Evolutionary conservation across 1,284 basidiomycete genomes (phyloP).

Genomic region (Malassezia sp.): DNA sequence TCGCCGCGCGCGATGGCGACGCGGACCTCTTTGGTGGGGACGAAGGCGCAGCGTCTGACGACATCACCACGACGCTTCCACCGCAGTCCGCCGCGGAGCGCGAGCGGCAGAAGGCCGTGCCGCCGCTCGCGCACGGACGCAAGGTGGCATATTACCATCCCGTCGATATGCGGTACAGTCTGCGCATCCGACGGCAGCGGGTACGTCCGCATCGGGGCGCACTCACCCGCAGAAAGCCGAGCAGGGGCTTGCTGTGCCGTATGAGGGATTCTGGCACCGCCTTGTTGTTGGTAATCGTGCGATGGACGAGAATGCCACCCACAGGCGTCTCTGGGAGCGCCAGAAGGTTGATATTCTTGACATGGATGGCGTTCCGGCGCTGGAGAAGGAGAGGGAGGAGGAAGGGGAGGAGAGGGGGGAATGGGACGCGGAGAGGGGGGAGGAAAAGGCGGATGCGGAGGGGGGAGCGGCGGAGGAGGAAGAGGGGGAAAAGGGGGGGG

Average conservation of each 20-base stretch:
- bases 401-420: conserved; percentile 17
- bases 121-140: conserved; percentile 20
- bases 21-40: conserved; percentile 25
- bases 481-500: background rate
- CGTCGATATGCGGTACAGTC: conserved; percentile 34
- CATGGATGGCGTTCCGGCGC: conserved; percentile 21
- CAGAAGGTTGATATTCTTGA: conserved; percentile 28
- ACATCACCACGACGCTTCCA: conserved; percentile 19
- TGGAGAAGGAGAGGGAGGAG: conserved; percentile 23
- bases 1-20: conserved; percentile 23
- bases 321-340: conserved; percentile 20
- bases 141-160: conserved; percentile 40
- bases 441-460: background rate
- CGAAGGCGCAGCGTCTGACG: conserved; percentile 12
- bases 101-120: conserved; percentile 19
- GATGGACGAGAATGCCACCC: conserved; percentile 22
- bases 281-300: conserved; percentile 27
- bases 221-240: no score
- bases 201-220: no score
- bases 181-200: conserved; percentile 30
- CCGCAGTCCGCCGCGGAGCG: conserved; percentile 30
- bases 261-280: conserved; percentile 36
- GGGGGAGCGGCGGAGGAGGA: conserved; percentile 1
- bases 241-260: conserved; percentile 14
- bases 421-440: background rate